phyloP scores from a whole-genome alignment of 148 eudicot species.

The Oxyria digyna region DNA sequence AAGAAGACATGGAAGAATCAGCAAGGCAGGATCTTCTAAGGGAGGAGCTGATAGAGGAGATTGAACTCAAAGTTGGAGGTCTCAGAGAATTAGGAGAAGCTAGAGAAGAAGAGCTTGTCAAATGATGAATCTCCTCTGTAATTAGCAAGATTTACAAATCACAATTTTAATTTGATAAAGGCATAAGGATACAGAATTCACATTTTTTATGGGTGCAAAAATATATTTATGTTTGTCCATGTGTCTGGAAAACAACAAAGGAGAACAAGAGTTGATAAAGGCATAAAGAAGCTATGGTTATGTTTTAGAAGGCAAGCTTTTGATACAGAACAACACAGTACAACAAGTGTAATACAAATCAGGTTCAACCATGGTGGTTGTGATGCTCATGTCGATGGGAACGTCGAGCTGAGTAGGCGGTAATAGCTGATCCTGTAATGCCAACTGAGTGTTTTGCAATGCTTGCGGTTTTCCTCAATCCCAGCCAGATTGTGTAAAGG shows the following conservation, averaged over 20 bases:
- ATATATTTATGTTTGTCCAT: too few species aligned
- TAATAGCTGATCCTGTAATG: constrained; percentile 46
- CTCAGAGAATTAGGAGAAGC: constrained; percentile 69
- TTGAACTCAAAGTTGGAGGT: constrained; percentile 69
- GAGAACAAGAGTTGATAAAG: too few species aligned
- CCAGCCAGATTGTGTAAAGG: constrained; percentile 55
- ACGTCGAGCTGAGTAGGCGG: constrained; percentile 38
- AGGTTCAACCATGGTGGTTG: constrained; percentile 12
- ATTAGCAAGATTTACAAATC: not conserved
- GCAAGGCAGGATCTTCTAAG: constrained; percentile 64
- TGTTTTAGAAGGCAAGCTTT: not conserved
- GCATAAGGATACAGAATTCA: too few species aligned
- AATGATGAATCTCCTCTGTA: constrained; percentile 13
- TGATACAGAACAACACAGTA: constrained; percentile 1
- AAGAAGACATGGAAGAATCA: constrained; percentile 70
- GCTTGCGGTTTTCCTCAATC: constrained; percentile 30
- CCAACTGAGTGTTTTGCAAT: constrained; percentile 43
- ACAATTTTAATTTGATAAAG: not conserved
- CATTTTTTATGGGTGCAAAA: not conserved
- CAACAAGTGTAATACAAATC: not conserved
- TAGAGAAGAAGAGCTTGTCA: constrained; percentile 35
- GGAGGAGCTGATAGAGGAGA: constrained; percentile 78
- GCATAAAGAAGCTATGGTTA: not conserved
- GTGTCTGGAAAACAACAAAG: too few species aligned
- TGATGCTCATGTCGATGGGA: constrained; percentile 14